A percentile compares a stretch with the other conserved stretches of the same genome.
Conservation (phyloP, 1,284 basidiomycete species). For the Ceratorhiza oryzae-sativae region DNA sequence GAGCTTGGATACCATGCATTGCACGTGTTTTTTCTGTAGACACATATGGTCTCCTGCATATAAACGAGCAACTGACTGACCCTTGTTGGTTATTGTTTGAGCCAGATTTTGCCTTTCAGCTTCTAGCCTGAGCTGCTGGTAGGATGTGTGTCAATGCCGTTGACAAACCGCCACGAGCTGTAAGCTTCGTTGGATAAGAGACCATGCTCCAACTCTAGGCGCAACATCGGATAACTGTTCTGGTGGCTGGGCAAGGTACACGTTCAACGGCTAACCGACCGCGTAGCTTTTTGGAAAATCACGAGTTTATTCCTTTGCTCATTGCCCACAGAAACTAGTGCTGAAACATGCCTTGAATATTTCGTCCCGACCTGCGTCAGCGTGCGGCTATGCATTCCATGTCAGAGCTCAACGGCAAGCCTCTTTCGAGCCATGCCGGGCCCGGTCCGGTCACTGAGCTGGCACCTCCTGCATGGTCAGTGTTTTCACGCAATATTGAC, state of each 20-base stretch:
- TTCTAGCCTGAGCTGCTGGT: too few species aligned
- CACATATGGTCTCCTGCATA: slow-evolving; percentile 21
- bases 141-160: too few species aligned
- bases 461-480: not conserved
- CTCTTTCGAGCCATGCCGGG: not conserved
- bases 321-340: not conserved
- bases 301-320: not conserved
- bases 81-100: slow-evolving; percentile 5
- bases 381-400: not conserved
- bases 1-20: slow-evolving; percentile 38
- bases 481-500: not conserved
- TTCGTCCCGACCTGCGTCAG: not conserved
- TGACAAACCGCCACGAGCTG: too few species aligned
- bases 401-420: not conserved
- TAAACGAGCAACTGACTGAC: slow-evolving; percentile 22
- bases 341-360: not conserved
- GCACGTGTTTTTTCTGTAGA: slow-evolving; percentile 3
- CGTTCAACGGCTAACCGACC: not conserved
- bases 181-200: too few species aligned
- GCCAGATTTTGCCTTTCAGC: not conserved
- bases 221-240: too few species aligned
- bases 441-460: slow-evolving; percentile 1
- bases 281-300: slow-evolving; percentile 2
- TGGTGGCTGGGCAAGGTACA: not conserved
- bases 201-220: too few species aligned